phyloP scores from a whole-genome alignment of 768 basidiomycete genomes.

The Tricholoma matsutake region DNA sequence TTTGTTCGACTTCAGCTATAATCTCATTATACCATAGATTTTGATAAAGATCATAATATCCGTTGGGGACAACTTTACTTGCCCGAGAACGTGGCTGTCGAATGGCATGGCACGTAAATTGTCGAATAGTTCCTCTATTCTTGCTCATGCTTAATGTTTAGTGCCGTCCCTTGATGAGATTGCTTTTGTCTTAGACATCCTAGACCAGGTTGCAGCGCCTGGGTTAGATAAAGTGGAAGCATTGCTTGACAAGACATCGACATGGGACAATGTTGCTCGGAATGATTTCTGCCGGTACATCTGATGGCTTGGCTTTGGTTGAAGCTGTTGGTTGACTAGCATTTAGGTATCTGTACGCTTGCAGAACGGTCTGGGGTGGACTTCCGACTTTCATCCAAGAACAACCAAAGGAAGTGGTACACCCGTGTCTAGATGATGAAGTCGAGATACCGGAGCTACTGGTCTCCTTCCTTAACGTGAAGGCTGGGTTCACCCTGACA shows the following conservation, averaged over 20 bases:
- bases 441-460: slow-evolving; percentile 69
- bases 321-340: not conserved
- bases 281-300: slow-evolving; percentile 84
- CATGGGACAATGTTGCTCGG: slow-evolving; percentile 63
- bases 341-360: slow-evolving; percentile 59
- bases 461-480: slow-evolving; percentile 61
- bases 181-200: slow-evolving; percentile 72
- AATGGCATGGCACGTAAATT: slow-evolving; percentile 74
- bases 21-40: slow-evolving; percentile 39
- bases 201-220: slow-evolving; percentile 66
- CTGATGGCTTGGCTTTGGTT: not conserved
- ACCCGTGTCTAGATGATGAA: slow-evolving; percentile 57
- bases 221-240: slow-evolving; percentile 63
- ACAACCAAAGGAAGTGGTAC: slow-evolving; percentile 51
- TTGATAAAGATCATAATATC: slow-evolving; percentile 57
- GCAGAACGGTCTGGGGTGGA: slow-evolving; percentile 75
- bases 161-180: slow-evolving; percentile 72
- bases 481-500: slow-evolving; percentile 71
- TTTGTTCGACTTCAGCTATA: slow-evolving; percentile 7
- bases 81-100: slow-evolving; percentile 72
- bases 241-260: slow-evolving; percentile 51
- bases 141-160: slow-evolving; percentile 20
- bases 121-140: not conserved
- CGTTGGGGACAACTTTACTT: slow-evolving; percentile 84
- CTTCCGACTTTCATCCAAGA: slow-evolving; percentile 68